A percentile compares a stretch with the other conserved stretches of the same genome.
Conservation (phyloP, 495 filamentous ascomycete species). For the Massariosphaeria phaeospora region DNA sequence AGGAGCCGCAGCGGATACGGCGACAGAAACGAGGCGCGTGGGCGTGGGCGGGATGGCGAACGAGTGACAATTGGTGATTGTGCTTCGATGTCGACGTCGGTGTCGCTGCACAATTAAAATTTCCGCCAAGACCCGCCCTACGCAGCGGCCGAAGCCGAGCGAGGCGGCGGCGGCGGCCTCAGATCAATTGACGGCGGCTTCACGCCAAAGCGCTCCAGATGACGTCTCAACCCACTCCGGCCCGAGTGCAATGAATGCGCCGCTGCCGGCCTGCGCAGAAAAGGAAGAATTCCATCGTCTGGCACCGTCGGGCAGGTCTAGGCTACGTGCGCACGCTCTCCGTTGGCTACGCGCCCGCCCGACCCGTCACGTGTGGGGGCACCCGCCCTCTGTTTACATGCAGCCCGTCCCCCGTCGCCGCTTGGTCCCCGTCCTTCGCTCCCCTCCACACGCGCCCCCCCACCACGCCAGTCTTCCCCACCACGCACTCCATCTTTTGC, state of each 20-base stretch:
- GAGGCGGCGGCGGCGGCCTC: neutral
- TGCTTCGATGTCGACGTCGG: neutral
- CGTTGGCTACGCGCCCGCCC: constrained; percentile 3
- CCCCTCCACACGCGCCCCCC: neutral
- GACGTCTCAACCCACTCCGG: too few species aligned
- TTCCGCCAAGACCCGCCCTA: constrained; percentile 16
- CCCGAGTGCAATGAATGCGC: too few species aligned
- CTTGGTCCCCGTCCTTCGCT: constrained; percentile 6
- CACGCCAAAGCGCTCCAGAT: too few species aligned
- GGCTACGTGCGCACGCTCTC: constrained; percentile 13
- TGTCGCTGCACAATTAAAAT: neutral
- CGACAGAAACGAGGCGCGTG: neutral
- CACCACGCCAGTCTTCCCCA: constrained; percentile 2
- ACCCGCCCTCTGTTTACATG: constrained; percentile 25
- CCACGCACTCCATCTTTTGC: constrained; percentile 4
- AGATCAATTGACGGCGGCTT: constrained; percentile 11
- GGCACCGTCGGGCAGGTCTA: constrained; percentile 5
- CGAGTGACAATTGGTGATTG: neutral
- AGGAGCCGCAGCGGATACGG: neutral
- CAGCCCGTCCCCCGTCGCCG: neutral
- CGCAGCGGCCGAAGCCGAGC: constrained; percentile 1
- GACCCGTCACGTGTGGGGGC: constrained; percentile 8
- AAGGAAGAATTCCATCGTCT: neutral
- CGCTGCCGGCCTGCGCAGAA: neutral
- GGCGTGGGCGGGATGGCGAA: neutral